Base-by-base conservation (phyloP, 371 early-diverging fungal species). In the Mortierella polycephala region DNA sequence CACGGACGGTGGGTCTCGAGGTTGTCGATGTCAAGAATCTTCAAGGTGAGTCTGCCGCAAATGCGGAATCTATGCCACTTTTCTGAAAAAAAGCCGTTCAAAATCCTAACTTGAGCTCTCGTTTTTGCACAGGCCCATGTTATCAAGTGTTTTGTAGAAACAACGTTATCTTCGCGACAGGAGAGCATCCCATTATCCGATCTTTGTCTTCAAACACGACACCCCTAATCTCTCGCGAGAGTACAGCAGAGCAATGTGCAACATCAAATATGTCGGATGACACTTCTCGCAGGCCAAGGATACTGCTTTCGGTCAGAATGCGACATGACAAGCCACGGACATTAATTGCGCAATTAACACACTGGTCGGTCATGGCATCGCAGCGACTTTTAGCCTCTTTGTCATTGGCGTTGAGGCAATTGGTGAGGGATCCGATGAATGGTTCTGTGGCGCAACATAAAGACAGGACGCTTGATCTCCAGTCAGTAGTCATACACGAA, bases 241-340 rank as follows among this genome's bases (percentile, higher is more conserved):
- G 54, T 14, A 21, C 20, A 13, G 57, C 45, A 20, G 54, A 57
- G 37, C 40, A 68, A 30, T 51, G 18, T 13, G 21, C 63, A 42
- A 51, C 62, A 14, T 30, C 55, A 1, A 57, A 62, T 2, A 46
- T n/a, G 9, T 21, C 64, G 6, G 68, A 69, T 2, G 65, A 54
- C 21, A 50, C 42, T 6, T 54, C 60, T 11, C 66, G 20, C 4
- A 50, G 46, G 40, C 62, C 62, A 16, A 62, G 56, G 51, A 75
- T 75, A 60, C 56, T 62, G 14, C 67, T 75, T 52, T 64, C 74
- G 4, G 69, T 74, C 62, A 60, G 44, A 16, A 70, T 75, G 71
- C 62, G 64, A n/a, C 66, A 60, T 21, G 51, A 45, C 16, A 21
- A 52, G 3, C 39, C 11, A 21, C 13, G 39, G 49, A 20, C 46